Conservation (phyloP, 2,329 filamentous ascomycete genomes). For the Botrytis tulipae region DNA sequence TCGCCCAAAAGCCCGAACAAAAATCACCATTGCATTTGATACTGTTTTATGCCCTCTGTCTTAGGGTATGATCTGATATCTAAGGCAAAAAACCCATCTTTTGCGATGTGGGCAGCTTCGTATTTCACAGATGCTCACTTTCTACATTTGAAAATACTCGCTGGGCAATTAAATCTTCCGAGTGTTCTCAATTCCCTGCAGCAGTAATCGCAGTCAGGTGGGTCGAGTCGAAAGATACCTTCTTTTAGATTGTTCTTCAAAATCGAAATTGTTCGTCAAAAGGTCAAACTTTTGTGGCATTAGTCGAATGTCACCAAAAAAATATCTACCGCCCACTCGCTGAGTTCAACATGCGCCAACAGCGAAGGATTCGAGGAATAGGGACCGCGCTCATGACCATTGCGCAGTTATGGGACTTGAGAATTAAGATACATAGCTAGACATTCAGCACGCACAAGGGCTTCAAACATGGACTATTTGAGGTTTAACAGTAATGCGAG, state of each 20-base stretch:
- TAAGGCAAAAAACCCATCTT: accelerated
- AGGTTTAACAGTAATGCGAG: not conserved
- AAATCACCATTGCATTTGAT: not conserved
- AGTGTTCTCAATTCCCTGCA: not conserved
- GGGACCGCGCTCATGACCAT: not conserved
- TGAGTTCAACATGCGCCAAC: not conserved
- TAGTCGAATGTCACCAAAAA: not conserved
- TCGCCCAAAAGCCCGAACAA: not conserved
- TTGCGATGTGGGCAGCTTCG: not conserved
- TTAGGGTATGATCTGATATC: accelerated
- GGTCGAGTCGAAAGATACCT: accelerated
- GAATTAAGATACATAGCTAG: accelerated
- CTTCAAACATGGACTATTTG: too few relatives aligned
- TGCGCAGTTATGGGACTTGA: not conserved
- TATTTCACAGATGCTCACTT: not conserved
- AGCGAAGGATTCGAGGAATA: not conserved
- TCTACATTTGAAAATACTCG: not conserved
- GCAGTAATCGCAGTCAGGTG: not conserved
- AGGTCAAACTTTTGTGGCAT: not conserved
- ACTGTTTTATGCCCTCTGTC: accelerated
- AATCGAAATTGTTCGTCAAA: accelerated
- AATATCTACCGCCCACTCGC: not conserved
- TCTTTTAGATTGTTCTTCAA: not conserved
- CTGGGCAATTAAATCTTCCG: not conserved
- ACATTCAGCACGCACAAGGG: accelerated